Percentiles rank a stretch among this genome's conserved stretches.
Evolutionary conservation across 2,329 filamentous ascomycete species (phyloP).

Genomic region (Hypoxylon sp.): DNA sequence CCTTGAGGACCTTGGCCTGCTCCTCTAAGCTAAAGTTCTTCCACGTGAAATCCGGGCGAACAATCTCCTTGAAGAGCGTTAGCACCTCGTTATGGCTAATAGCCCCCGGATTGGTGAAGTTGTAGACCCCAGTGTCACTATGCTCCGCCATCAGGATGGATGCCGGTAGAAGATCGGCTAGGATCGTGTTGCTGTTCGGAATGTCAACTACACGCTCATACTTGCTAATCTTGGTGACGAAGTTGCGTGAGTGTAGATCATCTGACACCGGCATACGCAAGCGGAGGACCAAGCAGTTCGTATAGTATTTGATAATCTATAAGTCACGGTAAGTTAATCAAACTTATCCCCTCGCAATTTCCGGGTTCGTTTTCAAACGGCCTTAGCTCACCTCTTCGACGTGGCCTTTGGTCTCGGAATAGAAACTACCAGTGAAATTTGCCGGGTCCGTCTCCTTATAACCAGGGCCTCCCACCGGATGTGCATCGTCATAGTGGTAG

Average conservation of each 20-base stretch:
- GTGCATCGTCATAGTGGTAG: slow-evolving; percentile 74
- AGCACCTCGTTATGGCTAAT: slow-evolving; percentile 81
- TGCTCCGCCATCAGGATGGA: slow-evolving; percentile 73
- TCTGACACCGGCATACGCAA: slow-evolving; percentile 79
- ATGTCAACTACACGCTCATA: slow-evolving; percentile 78
- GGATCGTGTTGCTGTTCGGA: slow-evolving; percentile 77
- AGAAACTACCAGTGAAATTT: slow-evolving; percentile 78
- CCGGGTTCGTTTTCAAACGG: background rate
- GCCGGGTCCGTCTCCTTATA: slow-evolving; percentile 74
- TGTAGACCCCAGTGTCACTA: slow-evolving; percentile 74
- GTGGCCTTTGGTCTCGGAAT: slow-evolving; percentile 76
- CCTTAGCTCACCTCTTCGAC: slow-evolving; percentile 70
- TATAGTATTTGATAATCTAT: slow-evolving; percentile 74
- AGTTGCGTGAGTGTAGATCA: slow-evolving; percentile 76
- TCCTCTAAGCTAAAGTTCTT: slow-evolving; percentile 77
- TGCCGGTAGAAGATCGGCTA: slow-evolving; percentile 74
- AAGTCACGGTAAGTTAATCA: slow-evolving; percentile 34
- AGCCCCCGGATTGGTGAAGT: slow-evolving; percentile 79
- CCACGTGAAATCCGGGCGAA: slow-evolving; percentile 73
- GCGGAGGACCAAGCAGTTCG: slow-evolving; percentile 74
- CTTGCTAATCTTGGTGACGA: slow-evolving; percentile 77
- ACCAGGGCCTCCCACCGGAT: slow-evolving; percentile 72
- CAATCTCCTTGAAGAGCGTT: slow-evolving; percentile 72
- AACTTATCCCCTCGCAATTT: background rate
- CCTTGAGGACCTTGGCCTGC: slow-evolving; percentile 77